These are phyloP conservation scores for Phytophthora megakarya DNA, from an alignment of 352 stramenopile species.

Conservation along the genomic window DNA sequence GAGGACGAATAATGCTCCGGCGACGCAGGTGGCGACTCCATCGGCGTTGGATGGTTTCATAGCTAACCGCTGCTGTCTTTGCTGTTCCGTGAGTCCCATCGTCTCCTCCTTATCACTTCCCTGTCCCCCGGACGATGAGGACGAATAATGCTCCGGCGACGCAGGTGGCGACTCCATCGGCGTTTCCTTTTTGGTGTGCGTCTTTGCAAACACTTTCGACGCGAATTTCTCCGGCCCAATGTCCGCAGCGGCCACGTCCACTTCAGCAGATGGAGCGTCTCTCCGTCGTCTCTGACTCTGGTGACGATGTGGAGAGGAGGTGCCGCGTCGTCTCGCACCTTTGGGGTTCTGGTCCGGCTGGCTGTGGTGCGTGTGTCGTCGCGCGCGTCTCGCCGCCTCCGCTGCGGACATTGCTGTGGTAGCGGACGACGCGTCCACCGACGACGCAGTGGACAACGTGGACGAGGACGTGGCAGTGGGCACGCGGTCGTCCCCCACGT, in stretches of 20 bases:
- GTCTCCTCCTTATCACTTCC: slow-evolving; percentile 54
- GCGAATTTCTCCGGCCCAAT: slow-evolving; percentile 54
- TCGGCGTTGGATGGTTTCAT: slow-evolving; percentile 45
- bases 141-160: slow-evolving; percentile 40
- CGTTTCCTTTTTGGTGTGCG: slow-evolving; percentile 9
- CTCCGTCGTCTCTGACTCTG: slow-evolving; percentile 18
- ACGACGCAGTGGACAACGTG: slow-evolving; percentile 44
- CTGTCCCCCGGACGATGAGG: slow-evolving; percentile 49
- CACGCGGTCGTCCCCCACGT: slow-evolving; percentile 30
- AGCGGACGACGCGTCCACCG: slow-evolving; percentile 25
- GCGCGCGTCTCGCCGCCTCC: slow-evolving; percentile 16
- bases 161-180: slow-evolving; percentile 20
- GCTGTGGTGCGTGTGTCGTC: slow-evolving; percentile 33
- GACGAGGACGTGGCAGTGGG: slow-evolving; percentile 37
- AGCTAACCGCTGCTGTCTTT: slow-evolving; percentile 26
- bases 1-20: slow-evolving; percentile 44
- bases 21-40: slow-evolving; percentile 30
- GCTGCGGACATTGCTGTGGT: slow-evolving; percentile 5
- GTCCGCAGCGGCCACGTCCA: slow-evolving; percentile 15
- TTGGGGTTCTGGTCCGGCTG: slow-evolving; percentile 21
- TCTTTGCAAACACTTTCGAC: slow-evolving; percentile 39
- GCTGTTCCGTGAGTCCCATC: slow-evolving; percentile 15
- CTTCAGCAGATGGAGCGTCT: background rate
- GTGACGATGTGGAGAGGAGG: slow-evolving; percentile 21
- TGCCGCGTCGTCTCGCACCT: slow-evolving; percentile 8